Percentiles rank a stretch among this genome's conserved stretches.
These are phyloP conservation scores for Corynascus novoguineensis DNA, from an alignment of 495 filamentous ascomycete species.

Conservation along the genomic window DNA sequence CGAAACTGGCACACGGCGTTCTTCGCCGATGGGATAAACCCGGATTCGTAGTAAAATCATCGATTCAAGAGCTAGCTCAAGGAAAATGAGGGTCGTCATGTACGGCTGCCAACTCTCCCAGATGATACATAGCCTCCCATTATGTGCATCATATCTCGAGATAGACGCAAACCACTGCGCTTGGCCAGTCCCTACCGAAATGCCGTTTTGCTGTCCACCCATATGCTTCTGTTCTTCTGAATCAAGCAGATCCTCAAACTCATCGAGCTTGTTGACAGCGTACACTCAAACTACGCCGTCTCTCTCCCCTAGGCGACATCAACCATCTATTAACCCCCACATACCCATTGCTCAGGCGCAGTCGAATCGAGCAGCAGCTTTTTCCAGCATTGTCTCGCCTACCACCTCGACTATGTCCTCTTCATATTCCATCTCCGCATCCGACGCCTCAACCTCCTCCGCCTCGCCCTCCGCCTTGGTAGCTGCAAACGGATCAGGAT, in stretches of 20 bases:
- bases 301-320: neutral
- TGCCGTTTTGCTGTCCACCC: neutral
- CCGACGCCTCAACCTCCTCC: neutral
- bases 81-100: neutral
- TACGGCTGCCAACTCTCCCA: neutral
- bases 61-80: neutral
- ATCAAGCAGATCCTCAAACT: neutral
- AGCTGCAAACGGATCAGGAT: neutral
- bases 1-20: no score
- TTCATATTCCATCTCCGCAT: constrained; percentile 12
- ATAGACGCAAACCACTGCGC: neutral
- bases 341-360: no score
- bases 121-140: neutral
- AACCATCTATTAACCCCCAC: neutral
- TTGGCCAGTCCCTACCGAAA: neutral
- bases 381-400: constrained; percentile 16
- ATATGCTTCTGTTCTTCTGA: neutral
- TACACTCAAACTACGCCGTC: neutral
- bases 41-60: neutral
- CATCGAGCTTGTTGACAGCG: neutral
- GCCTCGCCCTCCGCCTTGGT: neutral
- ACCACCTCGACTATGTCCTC: constrained; percentile 15
- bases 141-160: neutral
- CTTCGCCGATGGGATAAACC: no score
- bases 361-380: neutral